Evolutionary conservation across 2,329 filamentous ascomycete genomes (phyloP).

Genomic region (Lecanicillium sp.): DNA sequence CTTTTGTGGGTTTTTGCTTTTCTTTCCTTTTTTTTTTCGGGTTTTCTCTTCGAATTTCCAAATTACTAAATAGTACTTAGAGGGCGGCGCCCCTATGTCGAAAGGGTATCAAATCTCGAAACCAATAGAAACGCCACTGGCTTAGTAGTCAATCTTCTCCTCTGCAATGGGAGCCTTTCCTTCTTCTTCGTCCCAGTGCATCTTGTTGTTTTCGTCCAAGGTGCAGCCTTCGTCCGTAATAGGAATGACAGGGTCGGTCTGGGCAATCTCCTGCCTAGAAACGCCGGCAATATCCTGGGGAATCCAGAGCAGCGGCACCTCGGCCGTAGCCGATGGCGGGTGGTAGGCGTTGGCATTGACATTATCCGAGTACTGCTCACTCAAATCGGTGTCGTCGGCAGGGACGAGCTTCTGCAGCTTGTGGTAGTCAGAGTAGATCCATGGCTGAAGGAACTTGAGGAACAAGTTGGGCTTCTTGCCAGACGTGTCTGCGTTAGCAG

Average conservation of each 20-base stretch:
- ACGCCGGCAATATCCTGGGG: slow-evolving; percentile 63
- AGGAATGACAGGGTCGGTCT: slow-evolving; percentile 56
- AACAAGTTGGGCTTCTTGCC: slow-evolving; percentile 41
- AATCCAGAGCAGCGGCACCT: slow-evolving; percentile 64
- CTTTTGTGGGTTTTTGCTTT: no score
- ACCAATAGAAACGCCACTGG: no score
- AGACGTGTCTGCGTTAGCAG: slow-evolving; percentile 12
- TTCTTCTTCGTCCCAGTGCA: slow-evolving; percentile 31
- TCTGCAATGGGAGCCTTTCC: slow-evolving; percentile 35
- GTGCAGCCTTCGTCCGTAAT: slow-evolving; percentile 66
- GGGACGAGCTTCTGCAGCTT: slow-evolving; percentile 65
- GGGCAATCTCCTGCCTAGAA: slow-evolving; percentile 60
- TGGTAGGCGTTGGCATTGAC: slow-evolving; percentile 61
- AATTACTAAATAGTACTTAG: no score
- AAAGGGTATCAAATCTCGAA: no score
- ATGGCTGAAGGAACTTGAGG: slow-evolving; percentile 62
- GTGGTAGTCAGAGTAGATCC: slow-evolving; percentile 64
- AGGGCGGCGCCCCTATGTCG: no score
- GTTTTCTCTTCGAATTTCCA: no score
- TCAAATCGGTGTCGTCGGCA: slow-evolving; percentile 33
- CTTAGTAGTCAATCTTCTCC: slow-evolving; percentile 37
- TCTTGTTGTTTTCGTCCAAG: slow-evolving; percentile 54
- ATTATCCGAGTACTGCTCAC: slow-evolving; percentile 52
- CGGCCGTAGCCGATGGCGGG: slow-evolving; percentile 57
- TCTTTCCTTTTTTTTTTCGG: no score